Evolutionary conservation across 176 grass and related monocot species (phyloP).

Genomic region (Eleusine coracana): DNA sequence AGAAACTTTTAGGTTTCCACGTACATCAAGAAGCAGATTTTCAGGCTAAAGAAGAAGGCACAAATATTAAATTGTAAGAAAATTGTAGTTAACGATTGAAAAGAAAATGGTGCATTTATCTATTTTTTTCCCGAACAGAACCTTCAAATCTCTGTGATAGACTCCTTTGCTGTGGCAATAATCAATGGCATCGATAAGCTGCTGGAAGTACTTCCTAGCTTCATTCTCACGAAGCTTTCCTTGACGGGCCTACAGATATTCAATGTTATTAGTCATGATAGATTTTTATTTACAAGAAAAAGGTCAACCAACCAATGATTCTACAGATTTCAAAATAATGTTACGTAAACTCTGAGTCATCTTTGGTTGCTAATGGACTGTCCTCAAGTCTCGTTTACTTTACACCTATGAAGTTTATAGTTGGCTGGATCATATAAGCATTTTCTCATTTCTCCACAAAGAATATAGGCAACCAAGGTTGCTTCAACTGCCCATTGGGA

Average conservation of each 20-base stretch:
- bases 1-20: slow-evolving; percentile 92
- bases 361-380: background rate
- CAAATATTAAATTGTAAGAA: slow-evolving; percentile 27
- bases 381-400: background rate
- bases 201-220: slow-evolving; percentile 85
- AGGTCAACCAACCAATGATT: background rate
- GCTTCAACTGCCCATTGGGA: background rate
- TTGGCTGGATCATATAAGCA: slow-evolving; percentile 6
- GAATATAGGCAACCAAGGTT: background rate
- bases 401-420: background rate
- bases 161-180: slow-evolving; percentile 95
- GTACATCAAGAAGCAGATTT: slow-evolving; percentile 86
- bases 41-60: slow-evolving; percentile 68
- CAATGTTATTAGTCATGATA: background rate
- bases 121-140: slow-evolving; percentile 47
- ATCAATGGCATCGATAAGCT: slow-evolving; percentile 88
- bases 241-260: slow-evolving; percentile 62
- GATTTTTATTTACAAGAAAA: slow-evolving; percentile 11
- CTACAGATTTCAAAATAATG: background rate
- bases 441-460: slow-evolving; percentile 22
- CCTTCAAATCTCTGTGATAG: slow-evolving; percentile 97
- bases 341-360: background rate
- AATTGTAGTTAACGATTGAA: background rate
- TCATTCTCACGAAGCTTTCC: slow-evolving; percentile 74
- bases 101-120: background rate